Conservation (phyloP, 2,329 filamentous ascomycete genomes). For the Monilinia vaccinii-corymbosi region DNA sequence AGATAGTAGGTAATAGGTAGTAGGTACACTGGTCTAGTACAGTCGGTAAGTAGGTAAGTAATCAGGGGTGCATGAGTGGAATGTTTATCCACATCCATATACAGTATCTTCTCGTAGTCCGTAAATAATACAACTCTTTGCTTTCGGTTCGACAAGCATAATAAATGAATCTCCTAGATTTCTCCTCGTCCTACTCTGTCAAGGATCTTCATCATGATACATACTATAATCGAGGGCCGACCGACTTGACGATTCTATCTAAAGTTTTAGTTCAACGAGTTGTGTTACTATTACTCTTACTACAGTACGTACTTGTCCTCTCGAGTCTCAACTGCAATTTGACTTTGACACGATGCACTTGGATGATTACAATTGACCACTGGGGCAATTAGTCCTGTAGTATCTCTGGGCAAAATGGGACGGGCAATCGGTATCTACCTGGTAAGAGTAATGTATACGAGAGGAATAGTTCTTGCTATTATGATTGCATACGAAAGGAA, state of each 20-base stretch:
- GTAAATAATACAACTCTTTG: too few species aligned
- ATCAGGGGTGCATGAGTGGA: neutral
- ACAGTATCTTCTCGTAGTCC: neutral
- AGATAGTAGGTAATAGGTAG: too few species aligned
- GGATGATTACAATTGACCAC: neutral
- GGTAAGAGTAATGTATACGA: neutral
- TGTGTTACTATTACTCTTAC: too few species aligned
- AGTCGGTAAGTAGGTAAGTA: neutral
- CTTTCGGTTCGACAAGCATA: neutral
- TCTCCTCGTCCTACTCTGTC: neutral
- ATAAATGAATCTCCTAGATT: neutral
- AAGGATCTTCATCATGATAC: slow-evolving; percentile 6
- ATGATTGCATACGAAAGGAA: neutral
- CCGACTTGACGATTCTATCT: neutral
- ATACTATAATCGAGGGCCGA: neutral
- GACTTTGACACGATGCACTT: neutral
- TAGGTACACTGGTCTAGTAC: too few species aligned
- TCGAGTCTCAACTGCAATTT: too few species aligned
- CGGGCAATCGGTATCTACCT: too few species aligned
- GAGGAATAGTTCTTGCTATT: too few species aligned
- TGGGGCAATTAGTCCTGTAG: neutral
- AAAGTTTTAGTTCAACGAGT: neutral
- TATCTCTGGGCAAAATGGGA: neutral
- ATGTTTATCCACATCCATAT: neutral
- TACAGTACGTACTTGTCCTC: neutral